Base-by-base conservation (phyloP, 139 green algal species). In the Coelastrella sp. region DNA sequence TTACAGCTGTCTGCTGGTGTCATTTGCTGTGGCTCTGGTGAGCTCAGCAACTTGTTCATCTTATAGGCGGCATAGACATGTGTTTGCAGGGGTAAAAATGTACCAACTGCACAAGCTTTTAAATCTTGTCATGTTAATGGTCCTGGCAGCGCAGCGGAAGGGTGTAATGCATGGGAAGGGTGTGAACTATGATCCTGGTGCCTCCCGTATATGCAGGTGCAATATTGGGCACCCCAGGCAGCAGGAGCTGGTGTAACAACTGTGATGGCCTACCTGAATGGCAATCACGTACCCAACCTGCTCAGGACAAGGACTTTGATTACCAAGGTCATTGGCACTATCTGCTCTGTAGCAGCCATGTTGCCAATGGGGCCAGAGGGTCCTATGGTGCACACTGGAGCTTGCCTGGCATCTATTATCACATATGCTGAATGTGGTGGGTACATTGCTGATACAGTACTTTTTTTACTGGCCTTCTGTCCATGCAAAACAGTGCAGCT, bases 371-470 rank as follows among this genome's bases (percentile, higher is more conserved):
- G 96, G 1, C 96, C 95, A 6, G 97, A 98, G 93, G 97, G 94
- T 0, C 97, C 97, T 58, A 96, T 99, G 95, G 95, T 99, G 7
- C 97, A 99, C 91, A 96, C 99, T 63, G 97, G 97, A 7, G 96
- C 97, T 0, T 96, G 93, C 87, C 81, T 98, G 5, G 97, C 96
- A 6, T 96, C 94, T 6, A 89, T 95, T 35, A 94, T 96, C 68
- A 95, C 93, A 66, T 95, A 96, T 84, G 82, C 94, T 74, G 90
- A 95, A 70, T 96, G 93, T 89, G 93, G 95, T 96, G 78, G 93
- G 93, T 94, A 19, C 7, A 57, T 20, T 6, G 8, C 15, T 9
- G 12, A 14, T 22, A 70, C 15, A 17, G 63, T 70, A 12, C n/a
- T 70, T 22, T 9, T 4, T 70, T 70, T 3, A 70, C 19, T 76